Evolutionary conservation across 2,329 filamentous ascomycete genomes (phyloP).

Genomic region (Ilyonectria sp.): DNA sequence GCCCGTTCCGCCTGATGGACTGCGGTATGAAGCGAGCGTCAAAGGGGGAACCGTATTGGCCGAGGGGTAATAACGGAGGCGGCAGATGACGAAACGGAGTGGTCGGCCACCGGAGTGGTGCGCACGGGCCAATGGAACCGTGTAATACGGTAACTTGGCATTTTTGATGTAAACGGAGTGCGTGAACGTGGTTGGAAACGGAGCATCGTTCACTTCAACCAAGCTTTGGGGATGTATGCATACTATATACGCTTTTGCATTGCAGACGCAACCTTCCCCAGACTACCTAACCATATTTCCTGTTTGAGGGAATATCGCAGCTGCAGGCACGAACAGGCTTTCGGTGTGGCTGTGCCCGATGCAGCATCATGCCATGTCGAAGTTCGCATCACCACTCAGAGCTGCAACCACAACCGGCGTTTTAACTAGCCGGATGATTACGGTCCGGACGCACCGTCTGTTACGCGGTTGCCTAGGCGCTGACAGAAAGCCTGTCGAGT

Average conservation of each 20-base stretch:
- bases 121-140: neutral
- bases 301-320: neutral
- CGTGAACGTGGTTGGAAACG: neutral
- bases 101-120: neutral
- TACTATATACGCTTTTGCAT: neutral
- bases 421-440: neutral
- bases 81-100: conserved; percentile 19
- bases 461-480: conserved; percentile 26
- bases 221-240: neutral
- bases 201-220: neutral
- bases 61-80: conserved; percentile 45
- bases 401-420: neutral
- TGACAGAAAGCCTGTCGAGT: conserved; percentile 4
- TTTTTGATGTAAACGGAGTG: neutral
- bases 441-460: neutral
- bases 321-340: conserved; percentile 6
- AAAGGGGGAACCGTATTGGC: conserved; percentile 27
- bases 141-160: neutral
- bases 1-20: conserved; percentile 25
- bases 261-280: neutral
- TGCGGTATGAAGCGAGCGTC: conserved; percentile 15
- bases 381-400: neutral
- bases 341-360: conserved; percentile 7
- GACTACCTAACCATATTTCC: neutral
- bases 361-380: neutral